phyloP scores from a whole-genome alignment of 352 stramenopile species.

The Pythium chondricola region DNA sequence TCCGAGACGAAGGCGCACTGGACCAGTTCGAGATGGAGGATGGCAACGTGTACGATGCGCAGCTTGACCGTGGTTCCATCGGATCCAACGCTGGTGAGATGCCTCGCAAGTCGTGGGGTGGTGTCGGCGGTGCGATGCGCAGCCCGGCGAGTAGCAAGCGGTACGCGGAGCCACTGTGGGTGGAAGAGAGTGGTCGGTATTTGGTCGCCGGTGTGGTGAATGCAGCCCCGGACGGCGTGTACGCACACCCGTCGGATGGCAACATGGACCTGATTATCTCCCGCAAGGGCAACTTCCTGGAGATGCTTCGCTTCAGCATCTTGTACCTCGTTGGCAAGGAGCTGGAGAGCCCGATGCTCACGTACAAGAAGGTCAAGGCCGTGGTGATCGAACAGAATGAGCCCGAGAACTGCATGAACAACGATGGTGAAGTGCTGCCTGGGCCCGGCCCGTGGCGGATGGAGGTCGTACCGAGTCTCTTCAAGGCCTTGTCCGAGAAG shows the following conservation, averaged over 20 bases:
- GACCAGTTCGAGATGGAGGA: slow-evolving; percentile 83
- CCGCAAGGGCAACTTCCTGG: slow-evolving; percentile 49
- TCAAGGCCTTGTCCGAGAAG: slow-evolving; percentile 83
- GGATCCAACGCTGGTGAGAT: no score
- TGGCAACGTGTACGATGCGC: slow-evolving; percentile 65
- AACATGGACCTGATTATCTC: slow-evolving; percentile 75
- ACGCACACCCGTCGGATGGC: slow-evolving; percentile 68
- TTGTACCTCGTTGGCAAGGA: slow-evolving; percentile 76
- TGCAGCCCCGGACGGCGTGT: slow-evolving; percentile 60
- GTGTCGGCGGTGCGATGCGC: slow-evolving; percentile 40
- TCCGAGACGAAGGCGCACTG: slow-evolving; percentile 59
- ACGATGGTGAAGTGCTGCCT: slow-evolving; percentile 68
- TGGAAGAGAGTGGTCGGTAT: slow-evolving; percentile 53
- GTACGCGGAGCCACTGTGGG: slow-evolving; percentile 55
- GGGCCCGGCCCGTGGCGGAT: slow-evolving; percentile 67
- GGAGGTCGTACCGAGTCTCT: slow-evolving; percentile 80
- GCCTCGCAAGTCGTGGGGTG: slow-evolving; percentile 58
- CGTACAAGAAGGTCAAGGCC: slow-evolving; percentile 79
- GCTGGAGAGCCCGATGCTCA: slow-evolving; percentile 55
- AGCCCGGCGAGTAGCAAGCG: slow-evolving; percentile 59
- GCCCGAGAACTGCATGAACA: slow-evolving; percentile 66
- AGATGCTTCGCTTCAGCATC: slow-evolving; percentile 36
- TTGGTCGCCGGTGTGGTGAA: slow-evolving; percentile 73
- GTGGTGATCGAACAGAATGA: slow-evolving; percentile 53
- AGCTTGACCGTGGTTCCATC: no score